Evolutionary conservation across 225 moss, liverwort and hornwort genomes (phyloP).

Genomic region (Rhytidiadelphus loreus): DNA sequence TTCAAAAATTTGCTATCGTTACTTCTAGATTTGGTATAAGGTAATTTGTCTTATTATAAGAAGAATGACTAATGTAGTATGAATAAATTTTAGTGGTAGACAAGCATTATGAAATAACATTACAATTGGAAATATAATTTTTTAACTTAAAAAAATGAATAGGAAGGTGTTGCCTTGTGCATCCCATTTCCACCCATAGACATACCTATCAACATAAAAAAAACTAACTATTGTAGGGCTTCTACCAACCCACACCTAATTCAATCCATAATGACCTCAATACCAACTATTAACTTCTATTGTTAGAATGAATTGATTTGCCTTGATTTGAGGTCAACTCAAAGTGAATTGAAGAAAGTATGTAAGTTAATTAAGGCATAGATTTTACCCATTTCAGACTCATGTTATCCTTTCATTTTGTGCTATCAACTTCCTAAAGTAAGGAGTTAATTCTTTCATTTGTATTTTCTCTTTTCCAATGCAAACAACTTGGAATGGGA

Average conservation of each 20-base stretch:
- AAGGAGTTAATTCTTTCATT: neutral
- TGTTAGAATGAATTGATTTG: neutral
- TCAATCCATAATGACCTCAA: neutral
- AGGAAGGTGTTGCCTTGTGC: neutral
- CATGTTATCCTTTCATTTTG: neutral
- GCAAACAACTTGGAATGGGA: neutral
- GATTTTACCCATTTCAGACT: neutral
- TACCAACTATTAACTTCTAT: neutral
- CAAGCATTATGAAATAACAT: neutral
- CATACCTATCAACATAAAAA: fast-evolving
- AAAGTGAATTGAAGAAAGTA: too few relatives aligned
- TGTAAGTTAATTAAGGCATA: too few relatives aligned
- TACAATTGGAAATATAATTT: neutral
- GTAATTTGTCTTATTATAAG: fast-evolving
- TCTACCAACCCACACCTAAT: neutral
- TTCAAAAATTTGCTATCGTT: neutral
- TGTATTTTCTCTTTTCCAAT: neutral
- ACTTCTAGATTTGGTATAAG: neutral
- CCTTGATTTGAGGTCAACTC: neutral
- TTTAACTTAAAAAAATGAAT: neutral
- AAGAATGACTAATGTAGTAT: neutral
- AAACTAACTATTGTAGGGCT: neutral
- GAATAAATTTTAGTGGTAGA: neutral
- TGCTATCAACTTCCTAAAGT: neutral
- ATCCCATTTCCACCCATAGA: neutral